Conservation (phyloP, 176 grass and related monocot genomes). For the Eragrostis nindensis region DNA sequence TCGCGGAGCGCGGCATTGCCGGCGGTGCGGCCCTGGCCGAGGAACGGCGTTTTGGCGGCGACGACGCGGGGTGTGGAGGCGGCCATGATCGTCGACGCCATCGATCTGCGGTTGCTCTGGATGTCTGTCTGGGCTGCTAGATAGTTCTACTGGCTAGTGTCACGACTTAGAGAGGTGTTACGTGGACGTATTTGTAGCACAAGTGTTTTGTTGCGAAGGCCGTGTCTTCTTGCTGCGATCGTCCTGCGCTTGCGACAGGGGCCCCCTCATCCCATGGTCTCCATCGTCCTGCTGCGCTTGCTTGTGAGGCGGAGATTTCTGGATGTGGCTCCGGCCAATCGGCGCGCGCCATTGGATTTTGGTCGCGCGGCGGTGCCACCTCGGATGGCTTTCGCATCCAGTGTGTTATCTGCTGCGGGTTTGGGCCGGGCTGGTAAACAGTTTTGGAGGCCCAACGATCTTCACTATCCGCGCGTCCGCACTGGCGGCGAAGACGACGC, state of each 20-base stretch:
- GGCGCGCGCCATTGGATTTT: conserved; percentile 45
- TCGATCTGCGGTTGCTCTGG: conserved; percentile 20
- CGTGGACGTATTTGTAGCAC: conserved; percentile 67
- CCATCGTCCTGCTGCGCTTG: too few relatives aligned
- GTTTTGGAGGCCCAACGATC: not conserved
- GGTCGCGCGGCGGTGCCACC: conserved; percentile 49
- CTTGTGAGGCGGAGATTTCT: conserved; percentile 72
- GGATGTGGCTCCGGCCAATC: conserved; percentile 71
- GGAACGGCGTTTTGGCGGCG: conserved; percentile 55
- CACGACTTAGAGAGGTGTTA: not conserved
- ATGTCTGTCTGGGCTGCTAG: not conserved
- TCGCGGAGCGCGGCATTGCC: conserved; percentile 52
- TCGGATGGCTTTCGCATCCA: conserved; percentile 47
- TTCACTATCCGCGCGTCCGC: too few relatives aligned
- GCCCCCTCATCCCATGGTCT: too few relatives aligned
- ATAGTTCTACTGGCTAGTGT: not conserved
- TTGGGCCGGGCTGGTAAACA: not conserved
- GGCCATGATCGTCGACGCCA: conserved; percentile 74
- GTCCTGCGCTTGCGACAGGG: too few relatives aligned
- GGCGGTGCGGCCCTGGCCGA: conserved; percentile 66
- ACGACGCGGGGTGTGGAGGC: conserved; percentile 62
- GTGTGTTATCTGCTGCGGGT: conserved; percentile 26
- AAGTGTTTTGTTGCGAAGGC: conserved; percentile 20
- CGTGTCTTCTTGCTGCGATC: too few relatives aligned
- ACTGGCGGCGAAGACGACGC: too few relatives aligned